Evolutionary conservation across 257 asterid genomes (phyloP).

Genomic region (Fraxinus pennsylvanica): DNA sequence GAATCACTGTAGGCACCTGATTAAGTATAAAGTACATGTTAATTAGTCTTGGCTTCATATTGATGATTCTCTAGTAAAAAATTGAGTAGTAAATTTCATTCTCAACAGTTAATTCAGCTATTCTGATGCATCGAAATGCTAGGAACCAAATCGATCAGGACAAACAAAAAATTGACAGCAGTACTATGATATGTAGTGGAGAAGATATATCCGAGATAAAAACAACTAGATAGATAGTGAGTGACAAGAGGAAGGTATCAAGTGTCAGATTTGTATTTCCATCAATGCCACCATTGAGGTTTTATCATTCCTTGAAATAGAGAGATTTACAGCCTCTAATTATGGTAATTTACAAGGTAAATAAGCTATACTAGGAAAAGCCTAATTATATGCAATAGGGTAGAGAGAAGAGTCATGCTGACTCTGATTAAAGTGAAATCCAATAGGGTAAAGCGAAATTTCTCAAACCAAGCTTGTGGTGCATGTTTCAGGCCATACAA

Average conservation of each 20-base stretch:
- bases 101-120: not conserved
- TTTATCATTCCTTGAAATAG: too few species aligned
- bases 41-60: conserved; percentile 5
- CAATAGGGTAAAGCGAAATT: too few species aligned
- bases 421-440: too few species aligned
- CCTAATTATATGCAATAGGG: too few species aligned
- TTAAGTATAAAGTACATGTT: conserved; percentile 23
- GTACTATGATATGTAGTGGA: not conserved
- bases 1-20: conserved; percentile 99
- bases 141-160: not conserved
- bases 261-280: too few species aligned
- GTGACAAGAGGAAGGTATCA: not conserved
- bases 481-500: too few species aligned
- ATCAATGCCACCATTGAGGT: too few species aligned
- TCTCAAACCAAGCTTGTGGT: too few species aligned
- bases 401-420: too few species aligned
- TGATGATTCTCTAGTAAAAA: conserved; percentile 8
- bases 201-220: not conserved
- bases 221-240: not conserved
- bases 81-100: not conserved
- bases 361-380: too few species aligned
- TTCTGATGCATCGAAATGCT: not conserved
- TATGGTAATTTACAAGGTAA: too few species aligned
- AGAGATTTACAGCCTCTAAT: too few species aligned
- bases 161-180: not conserved